Percentiles rank a stretch among this genome's conserved stretches.
Evolutionary conservation across 495 filamentous ascomycete species (phyloP).

Genomic region (Neurospora sp.): DNA sequence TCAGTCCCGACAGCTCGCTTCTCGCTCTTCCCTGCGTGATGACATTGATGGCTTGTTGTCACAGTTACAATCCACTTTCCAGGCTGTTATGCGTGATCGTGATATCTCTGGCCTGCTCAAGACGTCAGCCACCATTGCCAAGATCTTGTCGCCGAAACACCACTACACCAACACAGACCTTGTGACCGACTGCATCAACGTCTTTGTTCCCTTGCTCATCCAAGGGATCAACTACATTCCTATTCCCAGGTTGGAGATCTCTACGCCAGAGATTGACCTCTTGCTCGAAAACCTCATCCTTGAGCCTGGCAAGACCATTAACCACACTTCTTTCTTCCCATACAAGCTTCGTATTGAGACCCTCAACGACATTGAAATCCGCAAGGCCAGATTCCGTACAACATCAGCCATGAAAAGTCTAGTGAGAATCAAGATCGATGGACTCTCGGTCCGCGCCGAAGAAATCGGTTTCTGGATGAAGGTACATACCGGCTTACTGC

Average conservation of each 20-base stretch:
- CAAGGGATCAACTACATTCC: slow-evolving; percentile 74
- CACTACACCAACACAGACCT: slow-evolving; percentile 54
- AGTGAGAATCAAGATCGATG: slow-evolving; percentile 66
- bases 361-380: slow-evolving; percentile 75
- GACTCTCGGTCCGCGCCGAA: slow-evolving; percentile 69
- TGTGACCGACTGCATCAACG: slow-evolving; percentile 59
- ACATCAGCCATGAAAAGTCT: slow-evolving; percentile 55
- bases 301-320: slow-evolving; percentile 77
- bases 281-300: slow-evolving; percentile 84
- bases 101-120: slow-evolving; percentile 57
- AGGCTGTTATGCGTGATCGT: slow-evolving; percentile 56
- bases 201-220: slow-evolving; percentile 72
- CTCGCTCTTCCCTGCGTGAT: slow-evolving; percentile 54
- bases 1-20: slow-evolving; percentile 52
- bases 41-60: slow-evolving; percentile 65
- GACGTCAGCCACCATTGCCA: slow-evolving; percentile 53
- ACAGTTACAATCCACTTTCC: slow-evolving; percentile 57
- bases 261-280: slow-evolving; percentile 72
- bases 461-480: slow-evolving; percentile 72
- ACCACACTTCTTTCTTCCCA: slow-evolving; percentile 80
- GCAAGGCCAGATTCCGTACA: slow-evolving; percentile 66
- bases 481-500: slow-evolving; percentile 56
- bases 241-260: slow-evolving; percentile 76
- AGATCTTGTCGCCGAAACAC: slow-evolving; percentile 50
- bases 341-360: slow-evolving; percentile 72